Percentiles rank a stretch among this genome's conserved stretches.
Evolutionary conservation across 805 yeast genomes (phyloP).

Genomic region (Lipomyces yamanashiensis): DNA sequence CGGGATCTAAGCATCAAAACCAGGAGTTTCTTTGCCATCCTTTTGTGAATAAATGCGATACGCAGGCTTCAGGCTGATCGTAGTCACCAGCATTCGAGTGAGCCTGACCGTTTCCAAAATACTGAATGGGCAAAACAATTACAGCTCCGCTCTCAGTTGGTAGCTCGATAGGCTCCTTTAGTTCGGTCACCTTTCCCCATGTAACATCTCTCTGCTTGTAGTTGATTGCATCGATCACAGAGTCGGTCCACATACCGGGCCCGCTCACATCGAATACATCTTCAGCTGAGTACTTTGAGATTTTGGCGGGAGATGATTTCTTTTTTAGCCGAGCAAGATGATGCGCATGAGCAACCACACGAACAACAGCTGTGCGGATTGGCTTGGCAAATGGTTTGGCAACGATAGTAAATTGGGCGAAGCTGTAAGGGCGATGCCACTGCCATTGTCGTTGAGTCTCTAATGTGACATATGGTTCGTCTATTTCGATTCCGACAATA

Average conservation of each 20-base stretch:
- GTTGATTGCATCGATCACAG: conserved; percentile 28
- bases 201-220: conserved; percentile 24
- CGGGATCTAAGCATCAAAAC: conserved; percentile 10
- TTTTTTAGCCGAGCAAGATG: conserved; percentile 19
- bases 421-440: conserved; percentile 30
- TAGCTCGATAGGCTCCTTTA: conserved; percentile 11
- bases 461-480: conserved; percentile 31
- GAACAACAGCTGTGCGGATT: conserved; percentile 29
- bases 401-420: conserved; percentile 29
- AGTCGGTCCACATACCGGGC: conserved; percentile 35
- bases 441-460: conserved; percentile 27
- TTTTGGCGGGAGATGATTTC: conserved; percentile 6
- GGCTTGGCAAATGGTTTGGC: conserved; percentile 35
- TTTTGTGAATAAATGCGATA: conserved; percentile 26
- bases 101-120: conserved; percentile 35
- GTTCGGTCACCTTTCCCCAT: conserved; percentile 24
- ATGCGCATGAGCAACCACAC: conserved; percentile 31
- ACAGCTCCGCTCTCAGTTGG: conserved; percentile 28
- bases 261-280: conserved; percentile 34
- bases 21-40: conserved; percentile 23
- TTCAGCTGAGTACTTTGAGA: conserved; percentile 18
- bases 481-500: conserved; percentile 32
- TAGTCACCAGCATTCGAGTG: conserved; percentile 33
- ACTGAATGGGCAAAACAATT: conserved; percentile 25
- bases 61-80: conserved; percentile 29